Conservation (phyloP, 768 basidiomycete species). For the Dictyophora rubrovolvata region DNA sequence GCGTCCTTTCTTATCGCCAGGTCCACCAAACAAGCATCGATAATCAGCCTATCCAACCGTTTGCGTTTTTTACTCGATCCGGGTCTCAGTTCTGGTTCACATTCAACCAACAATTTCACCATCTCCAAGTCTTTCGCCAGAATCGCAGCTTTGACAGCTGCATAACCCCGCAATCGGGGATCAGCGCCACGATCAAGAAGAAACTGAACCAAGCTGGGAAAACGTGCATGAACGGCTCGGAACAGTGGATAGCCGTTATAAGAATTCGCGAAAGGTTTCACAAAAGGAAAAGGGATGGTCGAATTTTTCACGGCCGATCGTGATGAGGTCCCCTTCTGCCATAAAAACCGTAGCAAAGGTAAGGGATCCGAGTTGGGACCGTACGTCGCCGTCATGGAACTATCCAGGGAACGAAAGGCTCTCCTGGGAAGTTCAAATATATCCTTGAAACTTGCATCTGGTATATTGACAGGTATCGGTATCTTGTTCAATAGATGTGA, state of each 20-base stretch:
- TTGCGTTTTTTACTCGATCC: constrained; percentile 35
- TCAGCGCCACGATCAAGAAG: constrained; percentile 66
- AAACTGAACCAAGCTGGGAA: constrained; percentile 55
- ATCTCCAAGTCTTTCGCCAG: constrained; percentile 53
- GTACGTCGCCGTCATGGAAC: constrained; percentile 27
- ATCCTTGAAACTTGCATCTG: neutral
- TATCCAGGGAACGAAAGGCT: constrained; percentile 46
- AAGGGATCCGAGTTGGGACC: constrained; percentile 42
- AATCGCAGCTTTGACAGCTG: constrained; percentile 73
- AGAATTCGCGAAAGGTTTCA: constrained; percentile 34
- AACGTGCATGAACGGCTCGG: constrained; percentile 60
- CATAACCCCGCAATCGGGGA: constrained; percentile 45
- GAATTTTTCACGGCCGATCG: constrained; percentile 23
- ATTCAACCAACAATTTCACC: constrained; percentile 70
- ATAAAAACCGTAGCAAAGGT: constrained; percentile 54
- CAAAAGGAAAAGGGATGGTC: neutral
- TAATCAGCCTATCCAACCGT: constrained; percentile 48
- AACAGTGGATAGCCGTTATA: constrained; percentile 76
- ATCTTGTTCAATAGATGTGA: constrained; percentile 18
- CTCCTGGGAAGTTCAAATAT: constrained; percentile 51
- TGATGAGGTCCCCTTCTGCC: constrained; percentile 25
- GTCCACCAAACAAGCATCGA: constrained; percentile 50
- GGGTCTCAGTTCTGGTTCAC: constrained; percentile 16
- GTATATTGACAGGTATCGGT: constrained; percentile 4
- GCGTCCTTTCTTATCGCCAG: constrained; percentile 56